Conservation (phyloP, 2,329 filamentous ascomycete species). For the Metarhizium brunneum region DNA sequence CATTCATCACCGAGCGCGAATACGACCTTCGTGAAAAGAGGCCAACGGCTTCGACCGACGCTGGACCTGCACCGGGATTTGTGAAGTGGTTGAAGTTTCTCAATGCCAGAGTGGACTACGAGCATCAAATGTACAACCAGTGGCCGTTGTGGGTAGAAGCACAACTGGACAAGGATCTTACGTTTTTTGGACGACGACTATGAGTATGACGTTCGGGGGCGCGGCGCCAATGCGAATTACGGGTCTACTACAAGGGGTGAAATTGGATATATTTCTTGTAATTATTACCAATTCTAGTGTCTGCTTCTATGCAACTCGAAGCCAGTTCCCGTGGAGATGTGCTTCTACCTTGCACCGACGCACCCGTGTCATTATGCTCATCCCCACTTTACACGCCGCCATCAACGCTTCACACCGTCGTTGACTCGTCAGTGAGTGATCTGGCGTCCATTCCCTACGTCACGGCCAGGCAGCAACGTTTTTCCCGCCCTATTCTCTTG, state of each 20-base stretch:
- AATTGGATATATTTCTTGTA: neutral
- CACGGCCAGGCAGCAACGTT: too few species aligned
- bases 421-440: too few species aligned
- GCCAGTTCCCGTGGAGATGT: too few species aligned
- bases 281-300: neutral
- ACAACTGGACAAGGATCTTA: constrained; percentile 35
- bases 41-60: constrained; percentile 13
- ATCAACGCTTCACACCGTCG: too few species aligned
- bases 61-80: constrained; percentile 32
- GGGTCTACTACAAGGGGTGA: neutral
- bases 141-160: constrained; percentile 48
- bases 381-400: too few species aligned
- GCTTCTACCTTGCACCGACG: too few species aligned
- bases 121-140: constrained; percentile 36
- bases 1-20: constrained; percentile 35
- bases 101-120: constrained; percentile 36
- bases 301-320: too few species aligned
- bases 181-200: constrained; percentile 31
- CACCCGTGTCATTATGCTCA: too few species aligned
- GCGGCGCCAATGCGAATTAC: neutral
- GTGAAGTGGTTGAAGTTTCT: constrained; percentile 41
- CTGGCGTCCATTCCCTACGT: too few species aligned
- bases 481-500: too few species aligned
- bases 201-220: neutral
- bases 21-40: constrained; percentile 20